phyloP scores from a whole-genome alignment of 148 eudicot species.

The Simmondsia chinensis region DNA sequence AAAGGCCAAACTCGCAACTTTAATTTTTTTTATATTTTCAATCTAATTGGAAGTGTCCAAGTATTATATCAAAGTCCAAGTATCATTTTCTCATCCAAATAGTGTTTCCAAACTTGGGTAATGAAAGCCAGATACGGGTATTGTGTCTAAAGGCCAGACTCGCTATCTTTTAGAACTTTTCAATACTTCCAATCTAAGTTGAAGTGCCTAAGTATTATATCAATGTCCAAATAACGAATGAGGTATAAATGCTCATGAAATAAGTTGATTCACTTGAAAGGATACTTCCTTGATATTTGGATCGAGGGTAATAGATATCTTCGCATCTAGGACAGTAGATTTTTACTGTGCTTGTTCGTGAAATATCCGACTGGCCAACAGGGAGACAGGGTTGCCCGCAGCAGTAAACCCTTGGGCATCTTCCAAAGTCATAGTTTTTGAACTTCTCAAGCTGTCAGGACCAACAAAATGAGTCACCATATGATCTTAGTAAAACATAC shows the following conservation, averaged over 20 bases:
- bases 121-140: too few relatives aligned
- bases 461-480: neutral
- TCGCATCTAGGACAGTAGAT: conserved; percentile 79
- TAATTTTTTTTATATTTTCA: too few relatives aligned
- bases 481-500: too few relatives aligned
- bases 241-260: neutral
- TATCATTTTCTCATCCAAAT: too few relatives aligned
- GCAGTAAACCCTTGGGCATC: conserved; percentile 73
- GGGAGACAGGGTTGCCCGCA: conserved; percentile 80
- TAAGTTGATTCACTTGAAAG: conserved; percentile 15
- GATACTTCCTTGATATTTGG: conserved; percentile 93
- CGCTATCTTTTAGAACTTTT: too few relatives aligned
- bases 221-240: conserved; percentile 1
- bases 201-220: neutral
- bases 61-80: too few relatives aligned
- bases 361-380: conserved; percentile 75
- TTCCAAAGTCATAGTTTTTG: conserved; percentile 64
- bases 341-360: conserved; percentile 73
- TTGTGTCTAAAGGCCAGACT: too few relatives aligned
- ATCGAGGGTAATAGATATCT: conserved; percentile 78
- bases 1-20: too few relatives aligned
- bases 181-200: too few relatives aligned
- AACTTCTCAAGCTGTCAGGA: conserved; percentile 41
- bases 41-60: too few relatives aligned
- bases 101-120: too few relatives aligned